Base-by-base conservation (phyloP, 192 early-diverging fungal genomes). In the Coemansia sp. region DNA sequence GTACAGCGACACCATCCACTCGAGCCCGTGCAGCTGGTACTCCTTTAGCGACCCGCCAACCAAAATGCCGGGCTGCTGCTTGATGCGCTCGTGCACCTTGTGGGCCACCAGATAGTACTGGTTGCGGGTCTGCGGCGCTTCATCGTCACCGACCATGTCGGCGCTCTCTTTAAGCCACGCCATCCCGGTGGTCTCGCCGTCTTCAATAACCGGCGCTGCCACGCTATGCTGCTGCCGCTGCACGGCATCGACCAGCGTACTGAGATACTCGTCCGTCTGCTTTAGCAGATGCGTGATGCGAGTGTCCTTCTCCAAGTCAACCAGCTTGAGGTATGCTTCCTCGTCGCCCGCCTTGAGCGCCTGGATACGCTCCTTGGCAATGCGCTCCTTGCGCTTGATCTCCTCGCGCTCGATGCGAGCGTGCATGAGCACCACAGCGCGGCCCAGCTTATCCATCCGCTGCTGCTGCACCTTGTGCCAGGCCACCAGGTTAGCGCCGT, bases 1-100 rank as follows among this genome's bases (percentile, higher is more conserved):
- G 81, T 98, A 99, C 46, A 99, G 78, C 16, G 94, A 96, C 22
- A 97, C 92, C 97, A 99, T 97, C 97, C 97, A 99, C 82, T 99
- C 89, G 21, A 99, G 81, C 58, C 97, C 97, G 61, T 92, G 95
- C 62, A 97, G 56, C 78, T 86, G 97, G 74, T 99, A 99, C 24
- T 98, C 95, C 77, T 99, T 99, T 48, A 99, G 77, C 18, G 74
- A 83, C 38, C 97, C 97, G 30, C 97, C 95, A 9, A 89, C 81
- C 62, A 99, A 68, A 19, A 98, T 89, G 45, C 61, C 30, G 3
- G 95, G 90, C 77, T 99, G 97, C 49, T 84, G 81, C 16, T 84
- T 81, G 46, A 92, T 82, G 55, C 71, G 81, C 71, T 99, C 97
- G 52, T 86, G 71, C 58, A 97, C 86, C 64, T 84, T 83, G 73